Evolutionary conservation across 2,329 filamentous ascomycete genomes (phyloP).

Genomic region (Berkeleyomyces basicola): DNA sequence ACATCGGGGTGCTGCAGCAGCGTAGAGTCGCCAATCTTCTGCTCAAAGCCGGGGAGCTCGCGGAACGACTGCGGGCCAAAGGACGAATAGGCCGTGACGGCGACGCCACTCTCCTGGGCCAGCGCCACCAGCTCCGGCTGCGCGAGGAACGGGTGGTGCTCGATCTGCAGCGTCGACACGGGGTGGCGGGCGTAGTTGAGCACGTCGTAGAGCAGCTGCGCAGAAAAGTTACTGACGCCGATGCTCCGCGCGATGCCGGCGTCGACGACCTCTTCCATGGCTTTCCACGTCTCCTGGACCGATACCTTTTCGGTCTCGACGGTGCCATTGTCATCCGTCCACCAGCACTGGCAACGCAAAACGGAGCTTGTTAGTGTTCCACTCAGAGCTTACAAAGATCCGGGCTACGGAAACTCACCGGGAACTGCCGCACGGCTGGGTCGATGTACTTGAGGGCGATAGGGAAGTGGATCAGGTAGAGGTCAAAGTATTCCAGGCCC

Average conservation of each 20-base stretch:
- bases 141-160: conserved; percentile 79
- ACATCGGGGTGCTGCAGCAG: conserved; percentile 56
- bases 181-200: conserved; percentile 59
- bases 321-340: conserved; percentile 10
- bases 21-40: conserved; percentile 40
- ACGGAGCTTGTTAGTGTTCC: conserved; percentile 23
- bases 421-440: conserved; percentile 62
- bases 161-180: conserved; percentile 68
- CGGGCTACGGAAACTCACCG: conserved; percentile 33
- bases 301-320: conserved; percentile 34
- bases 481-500: conserved; percentile 77
- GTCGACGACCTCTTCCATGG: conserved; percentile 60
- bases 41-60: conserved; percentile 37
- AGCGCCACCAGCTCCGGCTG: conserved; percentile 56
- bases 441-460: conserved; percentile 74
- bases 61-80: conserved; percentile 68
- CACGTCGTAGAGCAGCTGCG: conserved; percentile 60
- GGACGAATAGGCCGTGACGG: conserved; percentile 68
- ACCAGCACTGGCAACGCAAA: conserved; percentile 5
- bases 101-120: conserved; percentile 51
- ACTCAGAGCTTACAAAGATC: conserved; percentile 11
- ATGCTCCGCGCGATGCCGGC: conserved; percentile 54
- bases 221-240: conserved; percentile 72
- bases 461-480: conserved; percentile 82
- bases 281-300: conserved; percentile 68